These are phyloP conservation scores for Fragaria iinumae DNA, from an alignment of 306 rosid genomes.

Conservation along the genomic window DNA sequence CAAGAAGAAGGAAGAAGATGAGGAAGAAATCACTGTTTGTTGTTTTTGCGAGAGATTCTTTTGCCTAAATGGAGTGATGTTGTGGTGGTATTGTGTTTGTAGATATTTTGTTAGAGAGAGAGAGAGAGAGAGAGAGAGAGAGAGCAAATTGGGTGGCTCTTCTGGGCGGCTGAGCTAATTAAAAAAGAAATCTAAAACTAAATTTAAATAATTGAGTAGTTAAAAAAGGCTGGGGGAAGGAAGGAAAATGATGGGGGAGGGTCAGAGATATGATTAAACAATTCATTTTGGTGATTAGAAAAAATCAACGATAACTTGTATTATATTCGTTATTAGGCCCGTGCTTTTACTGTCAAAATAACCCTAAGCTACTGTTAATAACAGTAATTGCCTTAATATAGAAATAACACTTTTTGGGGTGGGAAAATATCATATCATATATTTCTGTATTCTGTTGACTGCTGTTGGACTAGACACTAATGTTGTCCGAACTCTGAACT, in stretches of 20 bases:
- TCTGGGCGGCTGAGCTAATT: conserved; percentile 82
- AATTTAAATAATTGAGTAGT: conserved; percentile 26
- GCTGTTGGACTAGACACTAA: neutral
- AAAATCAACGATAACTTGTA: neutral
- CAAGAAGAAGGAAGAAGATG: conserved; percentile 15
- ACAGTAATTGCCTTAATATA: conserved; percentile 8
- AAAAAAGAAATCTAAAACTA: conserved; percentile 31
- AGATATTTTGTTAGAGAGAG: conserved; percentile 42
- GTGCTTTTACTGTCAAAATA: conserved; percentile 12
- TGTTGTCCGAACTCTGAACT: too few species aligned
- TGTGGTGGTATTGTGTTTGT: conserved; percentile 13
- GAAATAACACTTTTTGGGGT: conserved; percentile 6
- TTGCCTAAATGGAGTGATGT: conserved; percentile 42
- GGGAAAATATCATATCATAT: conserved; percentile 11
- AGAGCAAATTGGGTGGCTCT: conserved; percentile 77
- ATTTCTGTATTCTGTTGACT: conserved; percentile 8
- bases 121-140: conserved; percentile 40
- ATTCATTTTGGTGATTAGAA: neutral
- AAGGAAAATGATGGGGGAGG: conserved; percentile 32
- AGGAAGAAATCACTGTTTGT: conserved; percentile 26
- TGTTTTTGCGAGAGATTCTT: conserved; percentile 57
- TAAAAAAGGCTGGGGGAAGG: neutral
- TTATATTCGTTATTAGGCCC: conserved; percentile 10
- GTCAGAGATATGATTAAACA: neutral
- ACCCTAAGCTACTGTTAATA: conserved; percentile 2